Base-by-base conservation (phyloP, 2,329 filamentous ascomycete species). In the Claviceps sp. region DNA sequence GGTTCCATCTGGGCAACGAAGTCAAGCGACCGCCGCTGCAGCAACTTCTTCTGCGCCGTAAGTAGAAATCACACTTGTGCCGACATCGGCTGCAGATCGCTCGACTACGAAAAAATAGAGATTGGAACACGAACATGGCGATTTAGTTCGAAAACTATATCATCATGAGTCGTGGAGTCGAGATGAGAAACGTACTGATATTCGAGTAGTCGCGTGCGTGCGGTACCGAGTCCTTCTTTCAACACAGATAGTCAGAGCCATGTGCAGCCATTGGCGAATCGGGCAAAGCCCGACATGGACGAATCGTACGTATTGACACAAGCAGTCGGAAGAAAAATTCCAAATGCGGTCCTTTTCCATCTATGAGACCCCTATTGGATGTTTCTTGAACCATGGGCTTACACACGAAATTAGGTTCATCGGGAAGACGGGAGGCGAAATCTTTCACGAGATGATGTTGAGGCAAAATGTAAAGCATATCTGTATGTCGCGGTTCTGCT, bases 401-500 rank as follows among this genome's bases (percentile, higher is more conserved):
- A 30, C 22, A 20, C 20, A 22, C 9, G 30, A 30, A 30, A 30
- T 8, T 9, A 88, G 84, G 55, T 95, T 97, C 69, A 89, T 97
- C 64, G 91, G 91, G 57, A 91, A 90, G 77, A 95, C 82, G 48
- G 91, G 93, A 65, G 93, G 93, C 65, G 85, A 96, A 70, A 96
- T 97, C 61, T 95, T 97, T 71, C 90, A 97, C 70, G 91, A 97
- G 72, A 97, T 97, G 91, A 96, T 98, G 90, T 77, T 95, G 56
- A 79, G 91, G 64, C 87, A 91, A 61, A 80, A 77, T 61, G 91
- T 98, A 52, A 93, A 96, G 74, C 89, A 96, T 68, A 80, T 97
- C 64, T 97, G 89, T 95, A 77, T 65, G 88, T 84, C 56, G 6
- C 36, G 4, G 9, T 30, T 9, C 30, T 30, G 30, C 30, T 30